Evolutionary conservation across 2,329 filamentous ascomycete genomes (phyloP), one percentile per base, ranked within the genome.

Genomic region (Fusarium liriodendri): DNA sequence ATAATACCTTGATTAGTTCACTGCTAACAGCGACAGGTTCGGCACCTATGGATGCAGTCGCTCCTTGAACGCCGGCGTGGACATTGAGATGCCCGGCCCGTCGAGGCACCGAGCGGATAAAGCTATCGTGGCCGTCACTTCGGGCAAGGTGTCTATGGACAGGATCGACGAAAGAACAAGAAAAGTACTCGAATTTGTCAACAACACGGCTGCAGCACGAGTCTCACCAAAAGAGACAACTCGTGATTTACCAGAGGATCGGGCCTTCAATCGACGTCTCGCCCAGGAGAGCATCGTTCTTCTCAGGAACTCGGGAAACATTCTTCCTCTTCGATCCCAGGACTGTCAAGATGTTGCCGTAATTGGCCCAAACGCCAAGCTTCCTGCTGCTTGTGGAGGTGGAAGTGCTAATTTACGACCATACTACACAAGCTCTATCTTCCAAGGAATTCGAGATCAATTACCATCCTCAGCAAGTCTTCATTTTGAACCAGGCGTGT

Each of bases 281-380:
- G 67, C 69, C 4, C 37, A 52, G 0, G 67, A 72, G 55, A 89
- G 88, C 1, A 87, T 92, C 11, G 90, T 93, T 0, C 84, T 93
- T 20, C 83, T 93, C 54, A 92, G 93, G 82, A 93, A 93, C 71
- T 86, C 90, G 27, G 84, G 84, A 6, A 82, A 83, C 18, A 79
- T 89, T 2, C 83, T 93, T 0, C 91, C 91, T 0, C 79, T 89
- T 11, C 16, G 18, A 5, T 6, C 52, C 18, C 3, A 45, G n/a
- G 25, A 71, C 2, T 58, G 42, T 61, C 83, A 85, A 66, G 82
- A 85, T 6, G 80, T 88, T 16, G 85, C 87, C 13, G 83, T 89
- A 20, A 89, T 90, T 66, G 89, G 88, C 4, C 87, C 87, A 8
- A 89, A 89, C 66, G 83, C 88, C 13, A 87, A 85, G 59, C 80